Evolutionary conservation across 2,329 filamentous ascomycete species (phyloP), one percentile per base, ranked within the genome.

Genomic region (Cladobotryum mycophilum): DNA sequence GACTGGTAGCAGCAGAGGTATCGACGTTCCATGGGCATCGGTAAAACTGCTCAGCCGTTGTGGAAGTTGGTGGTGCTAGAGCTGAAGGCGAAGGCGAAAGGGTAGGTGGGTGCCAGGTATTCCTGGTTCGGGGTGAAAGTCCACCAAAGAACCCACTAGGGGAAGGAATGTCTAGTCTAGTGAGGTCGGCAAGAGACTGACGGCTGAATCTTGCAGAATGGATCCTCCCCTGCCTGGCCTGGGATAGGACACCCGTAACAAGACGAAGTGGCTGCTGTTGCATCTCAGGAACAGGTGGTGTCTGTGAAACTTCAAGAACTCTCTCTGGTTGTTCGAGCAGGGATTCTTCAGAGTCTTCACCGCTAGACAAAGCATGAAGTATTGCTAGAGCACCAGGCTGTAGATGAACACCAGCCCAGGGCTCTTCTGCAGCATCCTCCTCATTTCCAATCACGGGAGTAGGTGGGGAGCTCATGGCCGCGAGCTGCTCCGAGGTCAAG

Each of bases 1-100:
- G 67, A 3, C 71, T 57, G 3, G 67, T 65, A 22, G 69, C 67
- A 36, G 64, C 61, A 7, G 65, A 62, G n/a, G 70, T 46, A 46
- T 73, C 65, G 18, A 70, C 69, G 56, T 75, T 78, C 85, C 90
- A 96, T 3, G 91, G 90, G 25, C 86, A 79, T 55, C 86, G 84
- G 70, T 97, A 97, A 62, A 96, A 97, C 55, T 86, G 82, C 65
- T 96, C 89, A 9, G 92, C 92, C n/a, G 86, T 90, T 30, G 89
- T 89, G 1, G 92, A 96, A 0, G 89, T 92, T 1, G 90, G 90
- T 1, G 82, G 82, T 3, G 72, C 70, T 55, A 75, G 64, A 15
- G 76, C 78, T 7, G 80, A 76, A 12, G 78, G 71, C 22, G 42
- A 46, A 58, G 68, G 71, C 25, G 49, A 49, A 25, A 52, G 18